A percentile compares a stretch with the other conserved stretches of the same genome.
Evolutionary conservation across 371 early-diverging fungal species (phyloP).

Genomic region (Mortierella sp.): DNA sequence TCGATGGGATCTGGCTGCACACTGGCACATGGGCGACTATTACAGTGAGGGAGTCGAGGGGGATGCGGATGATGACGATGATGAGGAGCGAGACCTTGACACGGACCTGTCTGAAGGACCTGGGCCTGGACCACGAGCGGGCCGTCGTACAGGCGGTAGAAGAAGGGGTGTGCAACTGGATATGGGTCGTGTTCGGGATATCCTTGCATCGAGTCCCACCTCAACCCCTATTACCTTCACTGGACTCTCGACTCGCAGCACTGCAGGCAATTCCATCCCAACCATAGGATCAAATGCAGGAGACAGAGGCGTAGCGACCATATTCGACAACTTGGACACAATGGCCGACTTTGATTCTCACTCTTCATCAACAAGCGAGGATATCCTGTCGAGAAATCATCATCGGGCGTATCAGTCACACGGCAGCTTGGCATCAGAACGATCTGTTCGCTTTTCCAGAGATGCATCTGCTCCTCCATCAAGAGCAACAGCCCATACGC

Average conservation of each 20-base stretch:
- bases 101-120: slow-evolving; percentile 43
- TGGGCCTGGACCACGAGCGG: neutral
- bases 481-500: neutral
- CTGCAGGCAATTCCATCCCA: neutral
- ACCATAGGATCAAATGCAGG: neutral
- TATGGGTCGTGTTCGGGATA: slow-evolving; percentile 35
- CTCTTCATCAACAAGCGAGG: neutral
- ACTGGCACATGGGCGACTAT: slow-evolving; percentile 42
- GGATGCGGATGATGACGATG: slow-evolving; percentile 46
- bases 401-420: neutral
- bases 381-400: neutral
- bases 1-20: slow-evolving; percentile 46
- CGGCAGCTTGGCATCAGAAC: neutral
- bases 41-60: slow-evolving; percentile 50
- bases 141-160: neutral
- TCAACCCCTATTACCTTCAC: slow-evolving; percentile 22
- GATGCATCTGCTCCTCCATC: neutral
- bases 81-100: slow-evolving; percentile 35
- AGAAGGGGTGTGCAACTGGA: slow-evolving; percentile 19
- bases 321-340: neutral
- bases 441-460: neutral
- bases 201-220: slow-evolving; percentile 35
- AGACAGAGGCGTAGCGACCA: neutral
- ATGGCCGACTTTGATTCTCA: neutral
- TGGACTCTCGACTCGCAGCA: neutral